Percentiles rank a stretch among this genome's conserved stretches.
Conservation (phyloP, 192 early-diverging fungal species). For the Coemansia sp. region DNA sequence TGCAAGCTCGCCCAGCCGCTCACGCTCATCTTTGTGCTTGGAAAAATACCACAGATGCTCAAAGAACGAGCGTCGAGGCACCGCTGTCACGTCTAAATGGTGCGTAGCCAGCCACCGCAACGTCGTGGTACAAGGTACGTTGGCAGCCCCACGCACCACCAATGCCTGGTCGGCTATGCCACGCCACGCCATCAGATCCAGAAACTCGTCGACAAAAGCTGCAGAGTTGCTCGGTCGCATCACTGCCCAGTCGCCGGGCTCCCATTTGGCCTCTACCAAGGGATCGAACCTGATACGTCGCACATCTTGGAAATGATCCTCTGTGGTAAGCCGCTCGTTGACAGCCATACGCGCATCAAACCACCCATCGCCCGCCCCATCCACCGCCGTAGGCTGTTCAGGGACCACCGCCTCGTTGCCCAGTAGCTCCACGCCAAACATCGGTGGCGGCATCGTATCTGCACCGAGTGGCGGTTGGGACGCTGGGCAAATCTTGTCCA, state of each 20-base stretch:
- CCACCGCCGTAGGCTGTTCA: slow-evolving; percentile 2
- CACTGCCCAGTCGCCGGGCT: slow-evolving; percentile 79
- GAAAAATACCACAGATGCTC: slow-evolving; percentile 83
- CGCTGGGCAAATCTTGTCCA: slow-evolving; percentile 65
- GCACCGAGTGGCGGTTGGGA: slow-evolving; percentile 32
- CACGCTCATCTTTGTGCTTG: slow-evolving; percentile 62
- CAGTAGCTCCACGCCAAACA: slow-evolving; percentile 13
- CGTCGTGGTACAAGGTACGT: slow-evolving; percentile 46
- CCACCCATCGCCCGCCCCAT: background rate
- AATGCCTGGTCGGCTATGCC: slow-evolving; percentile 51
- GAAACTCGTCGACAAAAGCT: slow-evolving; percentile 67
- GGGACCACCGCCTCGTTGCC: background rate
- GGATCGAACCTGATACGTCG: slow-evolving; percentile 70
- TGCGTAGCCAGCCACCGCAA: slow-evolving; percentile 73
- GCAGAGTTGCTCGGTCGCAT: slow-evolving; percentile 72
- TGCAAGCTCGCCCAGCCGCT: slow-evolving; percentile 80
- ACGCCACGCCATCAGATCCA: slow-evolving; percentile 60
- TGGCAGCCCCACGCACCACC: slow-evolving; percentile 2
- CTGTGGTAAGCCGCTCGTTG: slow-evolving; percentile 72
- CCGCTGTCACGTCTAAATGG: slow-evolving; percentile 82
- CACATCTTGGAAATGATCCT: slow-evolving; percentile 92
- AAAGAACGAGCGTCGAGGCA: slow-evolving; percentile 90
- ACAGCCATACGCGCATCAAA: slow-evolving; percentile 22
- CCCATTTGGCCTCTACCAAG: slow-evolving; percentile 9
- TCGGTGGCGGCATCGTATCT: slow-evolving; percentile 19